Conservation (phyloP, 2,329 filamentous ascomycete genomes). For the Cladosporium austrohemisphaericum region DNA sequence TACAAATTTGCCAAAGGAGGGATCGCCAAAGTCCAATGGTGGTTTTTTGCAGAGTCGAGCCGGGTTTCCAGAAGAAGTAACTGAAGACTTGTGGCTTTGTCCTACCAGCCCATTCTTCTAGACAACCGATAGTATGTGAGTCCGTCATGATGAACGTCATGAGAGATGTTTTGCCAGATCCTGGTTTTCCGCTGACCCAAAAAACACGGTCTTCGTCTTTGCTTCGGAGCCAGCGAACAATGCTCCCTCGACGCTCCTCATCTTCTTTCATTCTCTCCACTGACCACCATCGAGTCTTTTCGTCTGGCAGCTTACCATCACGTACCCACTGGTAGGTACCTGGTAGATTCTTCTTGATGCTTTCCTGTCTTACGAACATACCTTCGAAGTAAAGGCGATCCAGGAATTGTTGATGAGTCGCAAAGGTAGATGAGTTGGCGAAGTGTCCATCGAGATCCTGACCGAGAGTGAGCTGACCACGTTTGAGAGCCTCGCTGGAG, state of each 20-base stretch:
- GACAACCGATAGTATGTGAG: not conserved
- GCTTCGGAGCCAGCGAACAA: not conserved
- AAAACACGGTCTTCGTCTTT: not conserved
- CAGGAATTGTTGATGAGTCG: not conserved
- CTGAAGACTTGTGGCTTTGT: not conserved
- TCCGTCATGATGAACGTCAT: not conserved
- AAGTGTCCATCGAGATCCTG: not conserved
- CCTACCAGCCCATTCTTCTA: not conserved
- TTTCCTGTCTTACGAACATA: not conserved
- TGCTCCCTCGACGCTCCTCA: not conserved
- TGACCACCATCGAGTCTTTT: not conserved
- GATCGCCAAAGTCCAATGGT: not conserved
- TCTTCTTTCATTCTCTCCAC: not conserved
- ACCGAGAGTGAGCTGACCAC: not conserved
- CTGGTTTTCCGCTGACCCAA: constrained; percentile 5
- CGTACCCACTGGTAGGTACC: constrained; percentile 7
- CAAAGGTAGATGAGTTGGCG: not conserved
- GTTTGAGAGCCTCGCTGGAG: not conserved
- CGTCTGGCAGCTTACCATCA: not conserved
- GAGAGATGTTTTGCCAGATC: constrained; percentile 2
- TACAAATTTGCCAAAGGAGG: not conserved
- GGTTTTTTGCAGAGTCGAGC: not conserved
- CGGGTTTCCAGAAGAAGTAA: constrained; percentile 6
- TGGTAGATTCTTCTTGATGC: not conserved
- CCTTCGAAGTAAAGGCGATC: not conserved